Base-by-base conservation (phyloP, 306 rosid species). In the Benincasa hispida region DNA sequence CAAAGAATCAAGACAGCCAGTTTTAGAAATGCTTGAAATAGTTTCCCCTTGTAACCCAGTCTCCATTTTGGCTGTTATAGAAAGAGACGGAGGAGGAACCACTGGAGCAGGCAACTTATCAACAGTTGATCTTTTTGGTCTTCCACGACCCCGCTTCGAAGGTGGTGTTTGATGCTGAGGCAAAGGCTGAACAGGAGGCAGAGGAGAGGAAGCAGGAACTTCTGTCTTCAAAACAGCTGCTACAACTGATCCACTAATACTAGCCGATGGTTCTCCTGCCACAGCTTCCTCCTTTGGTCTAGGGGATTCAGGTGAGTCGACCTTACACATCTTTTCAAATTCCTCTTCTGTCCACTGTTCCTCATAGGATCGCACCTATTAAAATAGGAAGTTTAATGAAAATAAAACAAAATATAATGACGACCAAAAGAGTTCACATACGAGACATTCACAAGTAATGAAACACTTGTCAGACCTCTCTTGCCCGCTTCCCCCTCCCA, bases 301-400 rank as follows among this genome's bases (percentile, higher is more conserved):
- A 19, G 93, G 93, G 61, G 96, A 92, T 45, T 82, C 97, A 22
- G 92, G 86, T 56, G 89, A 53, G 55, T 95, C 99, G 34, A 50
- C 87, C 85, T 95, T 89, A 90, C 99, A 95, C 90, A 95, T 41
- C 84, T 90, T 95, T 84, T 95, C 99, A 82, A 95, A 95, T 82
- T 95, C 99, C 81, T 95, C 99, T 80, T 95, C 99, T 45, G 99
- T 95, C 98, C 93, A 95, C 84, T 95, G 98, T 83, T 95, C 99
- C 87, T 95, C 99, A 77, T 95, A 95, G 37, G 97, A 90, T 76
- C 98, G 98, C 76, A 95, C 98, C 99, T 95, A 73, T 74, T 75
- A 76, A 72, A 83, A 30, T 76, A 37, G 35, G 56, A 61, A 1
- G 66, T 61, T 50, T 12, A 37, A 70, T 60, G 35, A 21, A 48